Evolutionary conservation across 305 asterid species (phyloP).

Genomic region (Striga hermonthica): DNA sequence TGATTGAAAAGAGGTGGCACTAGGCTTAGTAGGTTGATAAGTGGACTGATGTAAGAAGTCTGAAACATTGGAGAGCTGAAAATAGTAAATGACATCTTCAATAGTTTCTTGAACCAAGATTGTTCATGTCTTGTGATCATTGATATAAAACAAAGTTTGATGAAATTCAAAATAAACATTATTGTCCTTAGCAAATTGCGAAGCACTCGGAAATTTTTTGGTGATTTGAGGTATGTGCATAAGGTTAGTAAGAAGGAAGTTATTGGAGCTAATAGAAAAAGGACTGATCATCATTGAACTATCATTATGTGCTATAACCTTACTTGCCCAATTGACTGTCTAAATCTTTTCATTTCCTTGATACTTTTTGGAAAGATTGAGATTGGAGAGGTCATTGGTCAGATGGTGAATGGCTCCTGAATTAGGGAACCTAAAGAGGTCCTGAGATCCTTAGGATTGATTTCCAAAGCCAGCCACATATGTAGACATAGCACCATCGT

Average conservation of each 20-base stretch:
- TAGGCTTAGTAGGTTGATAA: background rate
- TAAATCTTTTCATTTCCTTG: background rate
- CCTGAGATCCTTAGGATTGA: background rate
- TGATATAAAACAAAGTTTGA: background rate
- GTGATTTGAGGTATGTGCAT: background rate
- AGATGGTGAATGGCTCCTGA: constrained; percentile 1
- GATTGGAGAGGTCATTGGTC: background rate
- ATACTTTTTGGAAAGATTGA: background rate
- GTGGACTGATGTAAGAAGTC: background rate
- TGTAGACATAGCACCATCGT: background rate
- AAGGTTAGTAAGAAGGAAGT: background rate
- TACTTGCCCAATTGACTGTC: background rate
- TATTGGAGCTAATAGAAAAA: background rate
- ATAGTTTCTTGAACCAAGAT: background rate
- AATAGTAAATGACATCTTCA: too few relatives aligned
- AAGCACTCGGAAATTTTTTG: background rate
- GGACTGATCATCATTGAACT: background rate
- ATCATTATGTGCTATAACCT: background rate
- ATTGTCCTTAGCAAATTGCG: background rate
- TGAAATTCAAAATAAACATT: too few relatives aligned
- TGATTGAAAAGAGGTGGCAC: background rate
- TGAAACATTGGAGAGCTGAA: background rate
- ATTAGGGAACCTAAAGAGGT: background rate
- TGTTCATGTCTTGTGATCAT: background rate
- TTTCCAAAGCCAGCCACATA: background rate